These are phyloP conservation scores for Funneliformis caledonium DNA, from an alignment of 371 early-diverging fungal species.

Conservation along the genomic window DNA sequence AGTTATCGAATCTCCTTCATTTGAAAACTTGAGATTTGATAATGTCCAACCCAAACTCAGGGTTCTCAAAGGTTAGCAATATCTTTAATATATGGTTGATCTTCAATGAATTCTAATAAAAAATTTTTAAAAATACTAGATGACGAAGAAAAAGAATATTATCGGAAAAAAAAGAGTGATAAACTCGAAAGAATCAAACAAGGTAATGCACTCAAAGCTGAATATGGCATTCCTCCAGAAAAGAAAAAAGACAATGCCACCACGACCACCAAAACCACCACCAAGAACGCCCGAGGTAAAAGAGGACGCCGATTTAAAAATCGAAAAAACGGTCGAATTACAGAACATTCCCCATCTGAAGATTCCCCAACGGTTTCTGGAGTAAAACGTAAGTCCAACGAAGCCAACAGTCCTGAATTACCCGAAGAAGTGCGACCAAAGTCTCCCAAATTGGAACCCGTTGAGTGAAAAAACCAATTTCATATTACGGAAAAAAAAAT, in stretches of 20 bases:
- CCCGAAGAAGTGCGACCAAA: too few species aligned
- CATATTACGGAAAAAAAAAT: too few species aligned
- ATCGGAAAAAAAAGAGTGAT: background rate
- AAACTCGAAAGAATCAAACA: background rate
- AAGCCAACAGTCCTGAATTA: too few species aligned
- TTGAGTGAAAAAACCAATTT: too few species aligned
- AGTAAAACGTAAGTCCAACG: too few species aligned
- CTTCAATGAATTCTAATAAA: background rate
- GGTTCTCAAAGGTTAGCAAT: background rate
- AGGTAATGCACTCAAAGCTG: background rate
- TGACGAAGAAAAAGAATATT: conserved; percentile 7
- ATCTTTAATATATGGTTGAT: background rate
- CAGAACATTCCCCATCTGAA: background rate
- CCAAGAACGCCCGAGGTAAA: background rate
- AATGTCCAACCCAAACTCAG: background rate
- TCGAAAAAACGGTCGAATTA: background rate
- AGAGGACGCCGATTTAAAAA: background rate
- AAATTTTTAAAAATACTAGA: background rate
- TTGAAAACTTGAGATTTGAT: background rate
- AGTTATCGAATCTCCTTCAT: background rate
- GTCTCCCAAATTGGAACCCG: too few species aligned
- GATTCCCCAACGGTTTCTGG: too few species aligned
- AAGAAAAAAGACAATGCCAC: background rate
- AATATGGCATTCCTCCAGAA: background rate
- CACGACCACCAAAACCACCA: background rate